Base-by-base conservation (phyloP, 331 rosid species). In the Dryas integrifolia region DNA sequence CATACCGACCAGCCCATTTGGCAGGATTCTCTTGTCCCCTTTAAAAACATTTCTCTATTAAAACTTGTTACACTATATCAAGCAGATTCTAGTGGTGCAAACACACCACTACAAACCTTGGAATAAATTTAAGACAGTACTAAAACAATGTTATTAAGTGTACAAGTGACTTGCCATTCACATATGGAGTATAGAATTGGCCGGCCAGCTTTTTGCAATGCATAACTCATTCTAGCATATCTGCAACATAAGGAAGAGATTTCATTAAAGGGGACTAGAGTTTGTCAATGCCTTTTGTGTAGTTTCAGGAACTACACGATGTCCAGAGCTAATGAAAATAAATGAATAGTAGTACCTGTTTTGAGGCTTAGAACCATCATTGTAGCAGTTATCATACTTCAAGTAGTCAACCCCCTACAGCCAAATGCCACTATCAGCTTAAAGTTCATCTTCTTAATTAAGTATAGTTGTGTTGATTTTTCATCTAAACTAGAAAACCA, bases 1-100 rank as follows among this genome's bases (percentile, higher is more conserved):
- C 79, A 53, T 44, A 73, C 53, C 3, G 11, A 44, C 75, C 66
- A 14, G 80, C 80, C 80, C 80, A 51, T 59, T 58, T 73, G 3
- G 74, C 75, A 11, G 79, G 72, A 49, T 79, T 8, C 44, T 68
- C 79, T 52, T 79, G 55, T 50, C 76, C 83, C 79, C 80, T 59
- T 46, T 16, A 26, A 9, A 12, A 74, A 11, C 16, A 21, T 7
- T 52, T 53, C 55, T 50, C 4, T 21, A 18, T 26, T 7, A 55
- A 18, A 8, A 44, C 18, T 24, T 58, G 39, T 48, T 46, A 3
- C 65, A 43, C n/a, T 12, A 43, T 43, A 58, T 46, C 44, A 71
- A 39, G 56, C 5, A 12, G 2, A 7, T 67, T 49, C 72, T 47
- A 8, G 21, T 24, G 44, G 48, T 67, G 13, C 53, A 30, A 58